Conservation (phyloP, 257 asterid genomes). For the Scutellaria minor region DNA sequence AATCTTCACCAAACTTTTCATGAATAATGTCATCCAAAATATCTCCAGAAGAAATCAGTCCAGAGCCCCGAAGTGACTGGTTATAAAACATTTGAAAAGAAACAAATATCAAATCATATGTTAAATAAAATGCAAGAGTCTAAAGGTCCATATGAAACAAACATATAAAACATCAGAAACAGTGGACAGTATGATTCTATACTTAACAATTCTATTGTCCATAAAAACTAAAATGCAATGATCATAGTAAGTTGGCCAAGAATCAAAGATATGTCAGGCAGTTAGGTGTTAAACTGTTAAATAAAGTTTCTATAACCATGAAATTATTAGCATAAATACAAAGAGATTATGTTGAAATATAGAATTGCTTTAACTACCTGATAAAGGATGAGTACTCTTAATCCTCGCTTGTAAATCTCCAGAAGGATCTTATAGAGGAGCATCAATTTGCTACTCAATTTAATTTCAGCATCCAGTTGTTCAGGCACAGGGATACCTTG, state of each 20-base stretch:
- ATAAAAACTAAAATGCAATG: background rate
- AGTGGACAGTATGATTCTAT: background rate
- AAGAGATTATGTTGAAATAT: conserved; percentile 5
- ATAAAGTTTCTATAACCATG: conserved; percentile 18
- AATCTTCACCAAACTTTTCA: conserved; percentile 53
- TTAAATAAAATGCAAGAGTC: conserved; percentile 17
- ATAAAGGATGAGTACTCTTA: conserved; percentile 63
- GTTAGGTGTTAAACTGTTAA: conserved; percentile 14
- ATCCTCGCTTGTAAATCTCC: conserved; percentile 55
- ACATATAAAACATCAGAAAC: background rate
- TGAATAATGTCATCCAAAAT: conserved; percentile 63
- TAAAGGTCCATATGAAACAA: conserved; percentile 15
- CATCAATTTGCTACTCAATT: conserved; percentile 61
- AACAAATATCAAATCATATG: conserved; percentile 10
- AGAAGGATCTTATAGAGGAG: conserved; percentile 60
- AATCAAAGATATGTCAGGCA: conserved; percentile 9
- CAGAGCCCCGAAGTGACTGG: conserved; percentile 51
- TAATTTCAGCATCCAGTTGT: conserved; percentile 57
- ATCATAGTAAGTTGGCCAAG: conserved; percentile 6
- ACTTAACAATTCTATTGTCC: background rate
- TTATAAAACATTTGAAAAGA: conserved; percentile 24
- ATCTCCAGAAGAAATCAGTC: conserved; percentile 50
- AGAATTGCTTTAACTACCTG: conserved; percentile 46
- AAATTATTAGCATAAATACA: conserved; percentile 13
- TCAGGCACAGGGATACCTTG: conserved; percentile 47